A percentile compares a stretch with the other conserved stretches of the same genome.
These are phyloP conservation scores for Phytophthora agathidicida DNA, from an alignment of 352 stramenopile species.

Conservation along the genomic window DNA sequence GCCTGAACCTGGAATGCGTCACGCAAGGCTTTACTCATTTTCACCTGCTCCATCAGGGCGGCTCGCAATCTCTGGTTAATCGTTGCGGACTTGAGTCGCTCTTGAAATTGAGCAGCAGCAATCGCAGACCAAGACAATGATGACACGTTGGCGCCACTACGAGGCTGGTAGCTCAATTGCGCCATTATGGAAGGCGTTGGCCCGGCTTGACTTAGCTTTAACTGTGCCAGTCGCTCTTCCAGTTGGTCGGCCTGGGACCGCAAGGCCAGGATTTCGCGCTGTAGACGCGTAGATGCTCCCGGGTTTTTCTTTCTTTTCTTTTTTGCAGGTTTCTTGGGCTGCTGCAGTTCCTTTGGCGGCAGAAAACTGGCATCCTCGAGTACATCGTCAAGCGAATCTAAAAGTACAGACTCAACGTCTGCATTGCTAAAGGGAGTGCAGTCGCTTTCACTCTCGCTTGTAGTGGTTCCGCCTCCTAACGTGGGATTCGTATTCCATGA, in stretches of 20 bases:
- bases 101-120: slow-evolving; percentile 16
- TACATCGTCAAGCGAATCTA: slow-evolving; percentile 15
- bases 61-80: slow-evolving; percentile 27
- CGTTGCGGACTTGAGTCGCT: slow-evolving; percentile 26
- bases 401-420: slow-evolving; percentile 14
- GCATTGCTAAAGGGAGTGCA: slow-evolving; percentile 15
- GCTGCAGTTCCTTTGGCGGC: background rate
- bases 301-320: slow-evolving; percentile 28
- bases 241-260: slow-evolving; percentile 18
- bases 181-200: background rate
- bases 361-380: slow-evolving; percentile 17
- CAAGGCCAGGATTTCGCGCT: slow-evolving; percentile 32
- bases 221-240: slow-evolving; percentile 13
- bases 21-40: slow-evolving; percentile 9
- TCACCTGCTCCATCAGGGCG: slow-evolving; percentile 16
- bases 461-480: background rate
- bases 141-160: background rate
- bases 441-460: slow-evolving; percentile 19
- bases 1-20: slow-evolving; percentile 19
- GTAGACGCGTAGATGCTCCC: slow-evolving; percentile 23
- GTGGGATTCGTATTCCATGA: slow-evolving; percentile 11
- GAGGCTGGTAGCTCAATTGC: background rate
- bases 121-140: slow-evolving; percentile 21
- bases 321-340: background rate
- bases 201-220: slow-evolving; percentile 1